Evolutionary conservation across 129 eudicot genomes (phyloP).

Genomic region (Centaurea solstitialis): DNA sequence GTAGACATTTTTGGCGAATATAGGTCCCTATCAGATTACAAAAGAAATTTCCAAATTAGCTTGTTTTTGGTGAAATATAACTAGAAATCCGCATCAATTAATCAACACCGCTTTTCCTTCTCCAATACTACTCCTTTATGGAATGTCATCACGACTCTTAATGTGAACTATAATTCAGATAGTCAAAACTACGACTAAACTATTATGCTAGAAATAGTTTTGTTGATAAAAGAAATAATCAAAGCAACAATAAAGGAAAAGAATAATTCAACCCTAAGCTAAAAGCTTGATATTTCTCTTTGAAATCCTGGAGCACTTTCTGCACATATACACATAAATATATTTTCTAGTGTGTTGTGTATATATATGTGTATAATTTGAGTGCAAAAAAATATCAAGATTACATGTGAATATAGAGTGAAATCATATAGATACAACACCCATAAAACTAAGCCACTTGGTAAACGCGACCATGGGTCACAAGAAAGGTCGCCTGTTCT

Average conservation of each 20-base stretch:
- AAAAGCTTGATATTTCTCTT: not conserved
- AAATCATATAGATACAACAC: too few relatives aligned
- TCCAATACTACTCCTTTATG: not conserved
- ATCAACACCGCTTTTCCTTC: not conserved
- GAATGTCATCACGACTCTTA: not conserved
- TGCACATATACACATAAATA: not conserved
- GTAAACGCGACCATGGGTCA: too few relatives aligned
- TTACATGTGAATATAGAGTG: too few relatives aligned
- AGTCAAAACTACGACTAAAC: not conserved
- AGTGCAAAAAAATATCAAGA: too few relatives aligned
- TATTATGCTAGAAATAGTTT: too few relatives aligned
- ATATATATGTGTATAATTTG: too few relatives aligned
- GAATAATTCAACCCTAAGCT: not conserved
- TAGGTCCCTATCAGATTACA: not conserved
- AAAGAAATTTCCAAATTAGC: not conserved
- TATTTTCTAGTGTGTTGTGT: too few relatives aligned
- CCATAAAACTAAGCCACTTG: too few relatives aligned
- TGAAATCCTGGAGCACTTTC: not conserved
- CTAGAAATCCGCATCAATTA: not conserved
- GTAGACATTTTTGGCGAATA: not conserved
- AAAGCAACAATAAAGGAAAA: not conserved
- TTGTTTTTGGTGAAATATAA: too few relatives aligned
- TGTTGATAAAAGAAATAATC: not conserved
- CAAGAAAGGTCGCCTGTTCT: too few relatives aligned
- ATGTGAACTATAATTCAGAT: not conserved